These are phyloP conservation scores for Neurospora sp. DNA, from an alignment of 495 filamentous ascomycete species.

Conservation along the genomic window DNA sequence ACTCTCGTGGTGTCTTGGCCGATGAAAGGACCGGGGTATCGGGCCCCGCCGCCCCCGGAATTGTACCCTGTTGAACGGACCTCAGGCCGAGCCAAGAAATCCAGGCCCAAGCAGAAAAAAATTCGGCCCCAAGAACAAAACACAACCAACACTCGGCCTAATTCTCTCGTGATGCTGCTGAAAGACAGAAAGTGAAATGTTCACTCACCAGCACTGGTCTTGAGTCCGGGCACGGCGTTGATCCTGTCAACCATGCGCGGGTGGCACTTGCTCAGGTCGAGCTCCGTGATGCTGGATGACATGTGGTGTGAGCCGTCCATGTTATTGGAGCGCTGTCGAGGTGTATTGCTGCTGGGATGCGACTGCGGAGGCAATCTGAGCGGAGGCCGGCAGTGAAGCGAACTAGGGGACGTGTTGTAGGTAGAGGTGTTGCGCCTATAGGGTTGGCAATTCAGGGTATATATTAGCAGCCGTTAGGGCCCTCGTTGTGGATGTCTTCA, in stretches of 20 bases:
- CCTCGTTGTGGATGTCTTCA: not conserved
- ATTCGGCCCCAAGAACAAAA: not conserved
- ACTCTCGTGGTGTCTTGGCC: not conserved
- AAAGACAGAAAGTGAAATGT: not conserved
- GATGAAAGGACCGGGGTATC: not conserved
- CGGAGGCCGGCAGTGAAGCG: constrained; percentile 12
- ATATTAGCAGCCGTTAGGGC: not conserved
- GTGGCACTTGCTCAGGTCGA: constrained; percentile 36
- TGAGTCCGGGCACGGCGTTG: constrained; percentile 38
- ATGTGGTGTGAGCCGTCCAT: constrained; percentile 24
- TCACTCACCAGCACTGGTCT: constrained; percentile 39
- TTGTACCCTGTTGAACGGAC: not conserved
- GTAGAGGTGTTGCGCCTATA: not conserved
- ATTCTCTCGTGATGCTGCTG: not conserved
- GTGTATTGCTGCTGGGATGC: not conserved
- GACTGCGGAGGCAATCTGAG: not conserved
- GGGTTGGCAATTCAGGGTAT: not conserved
- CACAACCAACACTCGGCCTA: not conserved
- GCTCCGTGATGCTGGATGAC: constrained; percentile 25
- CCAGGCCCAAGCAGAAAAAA: not conserved
- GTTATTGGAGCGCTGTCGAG: constrained; percentile 16
- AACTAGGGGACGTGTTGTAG: constrained; percentile 5
- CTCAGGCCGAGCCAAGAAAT: not conserved
- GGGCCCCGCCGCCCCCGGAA: not conserved
- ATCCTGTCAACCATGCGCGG: constrained; percentile 34